Base-by-base conservation (phyloP, 1,139 yeast genomes). In the Yamadazyma sp. region DNA sequence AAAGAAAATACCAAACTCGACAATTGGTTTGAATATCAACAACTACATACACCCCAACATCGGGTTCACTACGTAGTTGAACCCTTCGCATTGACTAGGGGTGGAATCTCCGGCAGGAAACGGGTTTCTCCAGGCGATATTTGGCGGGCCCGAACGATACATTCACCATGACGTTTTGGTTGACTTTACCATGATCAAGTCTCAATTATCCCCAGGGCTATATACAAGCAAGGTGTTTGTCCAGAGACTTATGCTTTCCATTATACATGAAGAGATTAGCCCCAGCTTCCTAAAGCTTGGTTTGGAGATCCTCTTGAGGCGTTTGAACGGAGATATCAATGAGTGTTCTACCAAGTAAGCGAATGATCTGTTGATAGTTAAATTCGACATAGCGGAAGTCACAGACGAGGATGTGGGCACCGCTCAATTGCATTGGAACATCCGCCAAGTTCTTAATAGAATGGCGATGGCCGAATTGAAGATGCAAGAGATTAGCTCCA, bases 331-430 rank as follows among this genome's bases (percentile, higher is more conserved):
- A 40, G 68, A 64, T 39, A 26, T 40, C 17, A 41, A 31, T 1
- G 41, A 45, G 16, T 55, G 63, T 36, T 37, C 29, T 9, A 39
- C 49, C 3, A 43, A 41, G 31, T 38, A 38, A 11, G 38, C 40
- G 5, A 51, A 52, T 8, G 53, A 45, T 3, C 44, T 23, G 17
- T n/a, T 41, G 1, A 56, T 61, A 26, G 51, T 66, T 10, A 65
- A 64, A 45, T 55, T 66, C 35, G 33, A 34, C 11, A 38, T 42
- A 1, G 17, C 34, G 2, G 40, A 35, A 1, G 47, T 69, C 1
- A 46, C 58, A 2, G 60, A 56, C 2, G 62, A 62, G 26, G 77
- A 71, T 36, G 53, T 62, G 6, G 56, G 58, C 4, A 56, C 69
- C 3, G 55, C 48, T 53, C 25, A 53, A 54, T 16, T 45, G 59